These are phyloP conservation scores for Metarhizium album DNA, from an alignment of 2,329 filamentous ascomycete species.

Conservation along the genomic window DNA sequence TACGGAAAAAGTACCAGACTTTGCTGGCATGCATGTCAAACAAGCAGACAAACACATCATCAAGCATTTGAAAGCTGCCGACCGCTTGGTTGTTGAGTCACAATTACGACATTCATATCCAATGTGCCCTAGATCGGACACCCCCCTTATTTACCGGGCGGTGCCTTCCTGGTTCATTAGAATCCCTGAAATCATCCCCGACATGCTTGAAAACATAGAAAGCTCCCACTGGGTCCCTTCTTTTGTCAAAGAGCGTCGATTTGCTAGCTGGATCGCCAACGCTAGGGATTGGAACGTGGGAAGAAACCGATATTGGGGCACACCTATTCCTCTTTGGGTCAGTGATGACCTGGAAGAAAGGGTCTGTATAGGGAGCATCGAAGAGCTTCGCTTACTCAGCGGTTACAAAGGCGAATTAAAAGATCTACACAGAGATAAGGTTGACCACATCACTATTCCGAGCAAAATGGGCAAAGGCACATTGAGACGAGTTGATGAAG, in stretches of 20 bases:
- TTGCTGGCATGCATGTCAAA: slow-evolving; percentile 82
- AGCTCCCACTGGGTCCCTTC: slow-evolving; percentile 84
- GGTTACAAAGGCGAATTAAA: slow-evolving; percentile 75
- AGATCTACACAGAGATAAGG: slow-evolving; percentile 85
- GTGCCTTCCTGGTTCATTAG: slow-evolving; percentile 94
- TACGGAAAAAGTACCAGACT: slow-evolving; percentile 66
- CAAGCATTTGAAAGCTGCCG: slow-evolving; percentile 69
- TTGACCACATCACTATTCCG: slow-evolving; percentile 89
- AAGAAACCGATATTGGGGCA: slow-evolving; percentile 91
- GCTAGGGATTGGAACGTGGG: slow-evolving; percentile 95
- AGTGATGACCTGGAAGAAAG: slow-evolving; percentile 82
- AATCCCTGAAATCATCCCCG: slow-evolving; percentile 69
- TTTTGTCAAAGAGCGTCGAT: slow-evolving; percentile 84
- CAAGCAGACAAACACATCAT: slow-evolving; percentile 88
- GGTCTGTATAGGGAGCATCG: slow-evolving; percentile 75
- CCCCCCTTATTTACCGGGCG: slow-evolving; percentile 82
- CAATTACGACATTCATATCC: slow-evolving; percentile 87
- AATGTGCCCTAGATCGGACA: slow-evolving; percentile 92
- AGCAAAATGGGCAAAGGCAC: slow-evolving; percentile 77
- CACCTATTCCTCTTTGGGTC: slow-evolving; percentile 82
- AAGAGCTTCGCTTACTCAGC: slow-evolving; percentile 74
- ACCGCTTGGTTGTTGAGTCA: slow-evolving; percentile 71
- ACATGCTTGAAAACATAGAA: slow-evolving; percentile 87
- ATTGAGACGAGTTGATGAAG: slow-evolving; percentile 72
- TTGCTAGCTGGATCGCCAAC: slow-evolving; percentile 83